Evolutionary conservation across 2,329 filamentous ascomycete species (phyloP).

Genomic region (Diaporthe longicolla): DNA sequence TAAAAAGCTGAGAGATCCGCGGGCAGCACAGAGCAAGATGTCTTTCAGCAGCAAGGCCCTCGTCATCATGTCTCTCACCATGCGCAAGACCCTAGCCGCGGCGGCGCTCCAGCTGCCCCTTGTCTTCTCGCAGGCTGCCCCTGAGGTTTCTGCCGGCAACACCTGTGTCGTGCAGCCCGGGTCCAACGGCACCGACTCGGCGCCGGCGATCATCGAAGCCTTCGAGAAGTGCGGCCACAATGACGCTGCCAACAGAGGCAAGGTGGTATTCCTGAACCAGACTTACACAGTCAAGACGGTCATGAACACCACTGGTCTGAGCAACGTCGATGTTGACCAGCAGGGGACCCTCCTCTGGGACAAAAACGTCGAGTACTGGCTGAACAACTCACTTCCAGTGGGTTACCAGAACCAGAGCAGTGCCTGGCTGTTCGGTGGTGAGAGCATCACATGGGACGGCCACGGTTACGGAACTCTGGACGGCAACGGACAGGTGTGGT

Average conservation of each 20-base stretch:
- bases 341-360: conserved; percentile 47
- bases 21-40: not conserved
- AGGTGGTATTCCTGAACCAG: conserved; percentile 47
- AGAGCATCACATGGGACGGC: conserved; percentile 57
- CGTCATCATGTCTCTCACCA: conserved; percentile 27
- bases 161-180: conserved; percentile 37
- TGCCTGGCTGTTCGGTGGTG: conserved; percentile 58
- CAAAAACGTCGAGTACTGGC: conserved; percentile 53
- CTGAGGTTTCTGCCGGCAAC: not conserved
- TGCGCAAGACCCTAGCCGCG: conserved; percentile 33
- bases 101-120: conserved; percentile 41
- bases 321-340: conserved; percentile 49
- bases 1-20: not conserved
- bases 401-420: conserved; percentile 60
- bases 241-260: conserved; percentile 44
- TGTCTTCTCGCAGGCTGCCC: conserved; percentile 25
- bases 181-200: conserved; percentile 37
- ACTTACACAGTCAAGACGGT: conserved; percentile 45
- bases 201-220: conserved; percentile 44
- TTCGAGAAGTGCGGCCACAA: conserved; percentile 49
- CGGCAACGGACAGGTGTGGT: conserved; percentile 51
- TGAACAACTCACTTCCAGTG: conserved; percentile 55
- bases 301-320: conserved; percentile 47
- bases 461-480: conserved; percentile 54
- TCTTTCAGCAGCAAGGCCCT: conserved; percentile 1